These are phyloP conservation scores for Aspergillus eucalypticola DNA, from an alignment of 2,329 filamentous ascomycete genomes.

Conservation along the genomic window DNA sequence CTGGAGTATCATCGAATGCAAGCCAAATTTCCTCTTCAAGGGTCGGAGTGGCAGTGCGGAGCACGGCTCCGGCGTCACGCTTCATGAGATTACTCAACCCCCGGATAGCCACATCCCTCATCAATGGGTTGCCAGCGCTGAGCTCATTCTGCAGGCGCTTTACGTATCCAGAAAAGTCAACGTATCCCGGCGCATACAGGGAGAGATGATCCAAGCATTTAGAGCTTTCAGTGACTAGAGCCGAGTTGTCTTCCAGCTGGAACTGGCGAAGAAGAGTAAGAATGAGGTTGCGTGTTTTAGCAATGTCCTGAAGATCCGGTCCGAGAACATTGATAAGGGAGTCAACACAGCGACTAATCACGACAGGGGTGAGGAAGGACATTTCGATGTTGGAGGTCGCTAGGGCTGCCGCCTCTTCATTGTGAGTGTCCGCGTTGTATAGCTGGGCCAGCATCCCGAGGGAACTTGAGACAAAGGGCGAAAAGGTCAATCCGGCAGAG, in stretches of 20 bases:
- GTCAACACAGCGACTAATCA: conserved; percentile 84
- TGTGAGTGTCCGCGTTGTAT: conserved; percentile 88
- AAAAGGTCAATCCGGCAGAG: conserved; percentile 89
- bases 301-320: conserved; percentile 88
- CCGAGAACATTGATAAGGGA: conserved; percentile 96
- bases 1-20: conserved; percentile 73
- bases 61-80: conserved; percentile 78
- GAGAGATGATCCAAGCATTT: conserved; percentile 87
- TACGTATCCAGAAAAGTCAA: conserved; percentile 83
- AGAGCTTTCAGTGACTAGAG: conserved; percentile 74
- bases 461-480: conserved; percentile 83
- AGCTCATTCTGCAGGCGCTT: conserved; percentile 77
- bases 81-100: conserved; percentile 96
- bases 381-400: conserved; percentile 89
- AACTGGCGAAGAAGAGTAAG: conserved; percentile 83
- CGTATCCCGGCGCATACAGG: conserved; percentile 83
- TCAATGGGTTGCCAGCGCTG: conserved; percentile 64
- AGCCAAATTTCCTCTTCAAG: conserved; percentile 93
- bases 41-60: conserved; percentile 71
- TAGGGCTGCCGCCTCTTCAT: conserved; percentile 74
- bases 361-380: conserved; percentile 76
- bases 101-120: conserved; percentile 79
- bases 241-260: conserved; percentile 68
- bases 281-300: conserved; percentile 88
- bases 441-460: conserved; percentile 92